phyloP scores from a whole-genome alignment of 352 stramenopile species.

The Globisporangium parvum region DNA sequence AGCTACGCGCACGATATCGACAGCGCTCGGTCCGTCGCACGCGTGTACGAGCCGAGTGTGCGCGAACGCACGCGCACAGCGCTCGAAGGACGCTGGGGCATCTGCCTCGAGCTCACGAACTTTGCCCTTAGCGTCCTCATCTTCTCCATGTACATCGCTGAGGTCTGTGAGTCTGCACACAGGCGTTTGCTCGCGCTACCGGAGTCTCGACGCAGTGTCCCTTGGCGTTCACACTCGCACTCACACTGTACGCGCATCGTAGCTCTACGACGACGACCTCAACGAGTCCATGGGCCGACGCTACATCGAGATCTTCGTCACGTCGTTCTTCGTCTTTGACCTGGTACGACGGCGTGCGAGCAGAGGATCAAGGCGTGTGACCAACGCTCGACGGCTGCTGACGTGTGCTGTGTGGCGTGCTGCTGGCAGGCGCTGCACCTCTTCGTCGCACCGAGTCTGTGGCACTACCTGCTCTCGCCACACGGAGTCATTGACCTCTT shows the following conservation, averaged over 20 bases:
- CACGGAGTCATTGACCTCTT: slow-evolving; percentile 64
- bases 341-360: slow-evolving; percentile 20
- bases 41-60: slow-evolving; percentile 42
- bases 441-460: slow-evolving; percentile 30
- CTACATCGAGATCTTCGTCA: slow-evolving; percentile 36
- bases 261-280: slow-evolving; percentile 39
- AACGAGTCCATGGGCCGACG: slow-evolving; percentile 9
- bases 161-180: slow-evolving; percentile 19
- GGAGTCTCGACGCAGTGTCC: background rate
- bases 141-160: slow-evolving; percentile 50
- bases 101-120: slow-evolving; percentile 53
- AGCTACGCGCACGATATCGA: slow-evolving; percentile 16
- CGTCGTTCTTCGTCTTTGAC: slow-evolving; percentile 58
- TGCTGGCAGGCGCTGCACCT: slow-evolving; percentile 34
- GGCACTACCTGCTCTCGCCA: slow-evolving; percentile 40
- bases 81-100: slow-evolving; percentile 27
- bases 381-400: too few species aligned
- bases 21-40: slow-evolving; percentile 21
- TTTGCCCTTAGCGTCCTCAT: slow-evolving; percentile 55
- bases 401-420: background rate
- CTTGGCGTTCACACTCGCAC: too few species aligned
- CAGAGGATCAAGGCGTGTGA: too few species aligned
- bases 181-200: background rate
- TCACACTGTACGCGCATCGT: too few species aligned
- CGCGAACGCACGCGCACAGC: slow-evolving; percentile 29